Base-by-base conservation (phyloP, 2,329 filamentous ascomycete species). In the Aspergillaceae sp. region DNA sequence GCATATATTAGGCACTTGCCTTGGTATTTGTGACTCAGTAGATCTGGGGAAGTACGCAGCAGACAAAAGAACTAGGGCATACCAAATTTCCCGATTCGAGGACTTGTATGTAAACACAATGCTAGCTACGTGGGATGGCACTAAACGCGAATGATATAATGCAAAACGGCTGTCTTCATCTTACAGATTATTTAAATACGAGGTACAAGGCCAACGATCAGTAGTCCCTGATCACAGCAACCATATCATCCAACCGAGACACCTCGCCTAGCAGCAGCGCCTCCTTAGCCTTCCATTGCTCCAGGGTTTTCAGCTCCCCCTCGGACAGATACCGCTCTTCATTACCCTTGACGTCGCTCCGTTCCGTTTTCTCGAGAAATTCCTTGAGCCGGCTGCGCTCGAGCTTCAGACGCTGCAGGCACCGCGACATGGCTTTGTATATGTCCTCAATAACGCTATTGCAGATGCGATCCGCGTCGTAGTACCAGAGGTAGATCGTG, bases 401-500 rank as follows among this genome's bases (percentile, higher is more conserved):
- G 29, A 86, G 80, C 33, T 82, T 79, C 27, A 94, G 77, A 27
- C 89, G 84, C 64, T 95, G 87, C 42, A 96, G 65, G 51, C 85
- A 86, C 47, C 90, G 81, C 10, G 88, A 77, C 86, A 97, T 95
- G 29, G 83, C 79, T 65, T 94, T 94, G 73, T 95, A 97, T 0
- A 85, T 80, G 49, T 87, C 84, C 51, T 94, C 84, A 7, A 95
- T 68, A 1, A 94, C 71, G 50, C 84, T 78, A 19, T 78, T 75
- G 42, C 83, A 74, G 5, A 85, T 83, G 41, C 86, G 79, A 40
- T 88, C 80, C 7, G 78, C 73, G 61, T 97, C 90, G 65, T 88
- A 94, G 73, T 82, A 95, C 83, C 90, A 96, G 46, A 97, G 79
- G 64, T 90, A 97, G 27, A 95, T 78, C 0, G 89, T 94, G 44